These are phyloP conservation scores for Metschnikowia henanensis DNA, from an alignment of 805 yeast species.

Conservation along the genomic window DNA sequence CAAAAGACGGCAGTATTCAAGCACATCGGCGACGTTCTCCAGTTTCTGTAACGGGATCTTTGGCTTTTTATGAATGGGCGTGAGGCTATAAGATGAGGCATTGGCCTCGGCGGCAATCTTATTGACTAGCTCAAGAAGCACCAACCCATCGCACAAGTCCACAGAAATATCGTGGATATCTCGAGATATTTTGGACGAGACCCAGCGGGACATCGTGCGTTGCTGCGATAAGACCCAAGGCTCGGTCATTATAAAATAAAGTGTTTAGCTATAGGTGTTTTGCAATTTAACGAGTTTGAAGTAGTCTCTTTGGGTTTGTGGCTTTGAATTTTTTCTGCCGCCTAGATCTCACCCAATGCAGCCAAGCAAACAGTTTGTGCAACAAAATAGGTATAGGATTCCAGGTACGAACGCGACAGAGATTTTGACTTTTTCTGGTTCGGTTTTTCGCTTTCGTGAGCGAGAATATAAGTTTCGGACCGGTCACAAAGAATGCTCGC, in stretches of 20 bases:
- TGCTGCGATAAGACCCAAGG: constrained; percentile 47
- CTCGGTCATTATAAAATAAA: constrained; percentile 9
- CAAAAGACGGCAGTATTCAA: constrained; percentile 42
- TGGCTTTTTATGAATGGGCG: constrained; percentile 38
- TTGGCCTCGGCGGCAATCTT: constrained; percentile 23
- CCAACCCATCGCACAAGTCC: constrained; percentile 44
- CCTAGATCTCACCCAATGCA: not conserved
- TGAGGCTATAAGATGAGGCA: constrained; percentile 25
- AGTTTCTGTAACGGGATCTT: constrained; percentile 43
- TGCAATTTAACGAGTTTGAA: not conserved
- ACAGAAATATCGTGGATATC: constrained; percentile 23
- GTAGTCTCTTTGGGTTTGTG: not conserved
- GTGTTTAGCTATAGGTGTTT: not conserved
- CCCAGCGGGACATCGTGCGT: constrained; percentile 51
- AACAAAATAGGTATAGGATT: too few species aligned
- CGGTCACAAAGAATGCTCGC: not conserved
- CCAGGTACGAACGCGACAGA: too few species aligned
- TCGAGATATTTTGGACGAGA: constrained; percentile 37
- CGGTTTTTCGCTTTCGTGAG: too few species aligned
- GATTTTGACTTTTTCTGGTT: too few species aligned
- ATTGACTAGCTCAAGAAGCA: constrained; percentile 37
- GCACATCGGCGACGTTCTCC: constrained; percentile 45
- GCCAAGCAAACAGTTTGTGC: too few species aligned
- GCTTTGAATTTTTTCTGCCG: not conserved
- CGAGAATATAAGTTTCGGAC: too few species aligned